These are phyloP conservation scores for Exserohilum rostratum DNA, from an alignment of 2,329 filamentous ascomycete genomes.

Conservation along the genomic window DNA sequence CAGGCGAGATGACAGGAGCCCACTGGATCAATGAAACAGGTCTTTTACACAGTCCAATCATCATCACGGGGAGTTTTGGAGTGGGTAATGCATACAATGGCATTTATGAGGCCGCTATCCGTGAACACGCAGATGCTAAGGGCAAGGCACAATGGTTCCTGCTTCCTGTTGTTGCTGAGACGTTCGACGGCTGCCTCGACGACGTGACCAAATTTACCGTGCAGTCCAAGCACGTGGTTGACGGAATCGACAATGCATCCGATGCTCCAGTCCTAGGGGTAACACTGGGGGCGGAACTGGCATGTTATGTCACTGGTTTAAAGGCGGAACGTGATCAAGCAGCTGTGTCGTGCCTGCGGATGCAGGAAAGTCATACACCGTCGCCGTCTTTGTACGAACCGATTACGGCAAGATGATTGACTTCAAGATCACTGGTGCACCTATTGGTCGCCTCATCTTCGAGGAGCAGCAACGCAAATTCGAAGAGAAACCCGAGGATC, in stretches of 20 bases:
- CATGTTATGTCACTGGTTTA: slow-evolving; percentile 70
- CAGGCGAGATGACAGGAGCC: slow-evolving; percentile 66
- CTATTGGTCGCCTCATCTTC: slow-evolving; percentile 64
- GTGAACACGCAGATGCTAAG: slow-evolving; percentile 49
- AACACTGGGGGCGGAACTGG: slow-evolving; percentile 71
- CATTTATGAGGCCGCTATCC: slow-evolving; percentile 62
- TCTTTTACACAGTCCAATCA: slow-evolving; percentile 63
- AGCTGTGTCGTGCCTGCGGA: no score
- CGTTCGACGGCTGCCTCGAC: slow-evolving; percentile 67
- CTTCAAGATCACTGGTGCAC: slow-evolving; percentile 65
- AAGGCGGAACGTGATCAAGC: no score
- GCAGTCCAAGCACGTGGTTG: slow-evolving; percentile 59
- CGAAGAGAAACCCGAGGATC: slow-evolving; percentile 34
- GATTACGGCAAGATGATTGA: slow-evolving; percentile 67
- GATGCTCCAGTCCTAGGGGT: slow-evolving; percentile 64
- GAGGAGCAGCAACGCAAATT: slow-evolving; percentile 53
- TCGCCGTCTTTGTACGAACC: slow-evolving; percentile 68
- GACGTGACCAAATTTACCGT: slow-evolving; percentile 64
- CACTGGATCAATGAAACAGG: slow-evolving; percentile 69
- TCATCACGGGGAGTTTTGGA: slow-evolving; percentile 65
- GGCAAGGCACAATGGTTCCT: slow-evolving; percentile 61
- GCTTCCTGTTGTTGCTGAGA: slow-evolving; percentile 65
- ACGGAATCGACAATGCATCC: slow-evolving; percentile 60
- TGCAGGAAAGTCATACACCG: no score
- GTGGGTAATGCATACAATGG: slow-evolving; percentile 66